Percentiles rank a stretch among this genome's conserved stretches.
Evolutionary conservation across 768 basidiomycete species (phyloP).

Genomic region (Lentinula raphanica): DNA sequence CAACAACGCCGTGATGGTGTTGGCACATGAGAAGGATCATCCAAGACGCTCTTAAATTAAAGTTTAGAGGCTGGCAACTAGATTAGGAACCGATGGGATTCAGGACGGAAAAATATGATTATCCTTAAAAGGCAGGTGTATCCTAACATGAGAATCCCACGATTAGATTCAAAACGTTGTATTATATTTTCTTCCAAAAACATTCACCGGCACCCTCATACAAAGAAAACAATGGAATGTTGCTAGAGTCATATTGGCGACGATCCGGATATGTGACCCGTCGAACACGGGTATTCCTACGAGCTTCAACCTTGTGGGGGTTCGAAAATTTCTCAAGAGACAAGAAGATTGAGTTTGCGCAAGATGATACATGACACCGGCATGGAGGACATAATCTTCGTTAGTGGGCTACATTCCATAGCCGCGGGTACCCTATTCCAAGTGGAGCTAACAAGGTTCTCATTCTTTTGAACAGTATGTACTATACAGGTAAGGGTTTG

Average conservation of each 20-base stretch:
- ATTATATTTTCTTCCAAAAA: neutral
- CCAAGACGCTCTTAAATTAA: neutral
- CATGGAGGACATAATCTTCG: neutral
- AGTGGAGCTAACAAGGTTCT: conserved; percentile 1
- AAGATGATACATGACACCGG: neutral
- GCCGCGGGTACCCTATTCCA: neutral
- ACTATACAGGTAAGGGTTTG: too few species aligned
- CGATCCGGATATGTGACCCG: neutral
- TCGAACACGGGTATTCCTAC: neutral
- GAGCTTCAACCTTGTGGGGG: neutral
- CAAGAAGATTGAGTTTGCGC: neutral
- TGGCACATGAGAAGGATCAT: neutral
- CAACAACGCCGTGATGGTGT: conserved; percentile 2
- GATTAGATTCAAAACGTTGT: neutral
- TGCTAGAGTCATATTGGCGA: too few species aligned
- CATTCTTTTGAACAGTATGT: too few species aligned
- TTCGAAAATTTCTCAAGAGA: neutral
- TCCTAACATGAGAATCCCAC: neutral
- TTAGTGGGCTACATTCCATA: neutral
- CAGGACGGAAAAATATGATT: neutral
- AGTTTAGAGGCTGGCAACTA: conserved; percentile 5
- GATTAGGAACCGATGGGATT: neutral
- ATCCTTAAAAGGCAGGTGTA: neutral
- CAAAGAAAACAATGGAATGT: neutral
- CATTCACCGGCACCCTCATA: neutral